Evolutionary conservation across 179 eudicot genomes (phyloP), one percentile per base, ranked within the genome.

Genomic region (Beta corolliflora): DNA sequence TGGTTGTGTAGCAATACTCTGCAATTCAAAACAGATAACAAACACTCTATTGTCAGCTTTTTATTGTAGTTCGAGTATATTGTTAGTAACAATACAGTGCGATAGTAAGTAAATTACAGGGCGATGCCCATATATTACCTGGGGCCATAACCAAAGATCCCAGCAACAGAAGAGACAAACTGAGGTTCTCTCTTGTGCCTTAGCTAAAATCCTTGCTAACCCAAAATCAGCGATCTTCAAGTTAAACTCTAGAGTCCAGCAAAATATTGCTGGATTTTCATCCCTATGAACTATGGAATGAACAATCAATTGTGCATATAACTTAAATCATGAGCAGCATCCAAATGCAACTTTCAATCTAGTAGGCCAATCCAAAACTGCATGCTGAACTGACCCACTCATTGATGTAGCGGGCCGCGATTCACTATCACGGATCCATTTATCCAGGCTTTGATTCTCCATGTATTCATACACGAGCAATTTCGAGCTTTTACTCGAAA

Each of bases 141-240:
- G 98, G 98, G 64, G 98, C 96, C 72, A 85, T 96, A 96, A 11
- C 99, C 99, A 94, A 91, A 53, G 98, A 92, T 50, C n/a, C 99
- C 99, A 58, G 97, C 96, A 60, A 94, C 86, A 7, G 84, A 79
- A 80, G 97, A 88, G 81, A 90, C 86, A 14, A 95, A 89, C 66
- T 89, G 80, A 77, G 86, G 89, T 80, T 89, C 89, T 46, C 83
- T n/a, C 92, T 15, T 81, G 88, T 15, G 80, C 72, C 89, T 90
- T 95, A 50, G 68, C 73, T 75, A 87, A 68, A 18, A 84, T 84
- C 83, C 77, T 89, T 3, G 97, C 93, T 61, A 91, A 84, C 3
- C 97, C 97, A 78, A 96, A 94, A 88, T 96, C 99, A 54, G 99
- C 96, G 29, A 96, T 87, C 76, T 85, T 90, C 7, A 97, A 91